Evolutionary conservation across 2,329 filamentous ascomycete species (phyloP), one percentile per base, ranked within the genome.

Genomic region (Aspergillus floridensis): DNA sequence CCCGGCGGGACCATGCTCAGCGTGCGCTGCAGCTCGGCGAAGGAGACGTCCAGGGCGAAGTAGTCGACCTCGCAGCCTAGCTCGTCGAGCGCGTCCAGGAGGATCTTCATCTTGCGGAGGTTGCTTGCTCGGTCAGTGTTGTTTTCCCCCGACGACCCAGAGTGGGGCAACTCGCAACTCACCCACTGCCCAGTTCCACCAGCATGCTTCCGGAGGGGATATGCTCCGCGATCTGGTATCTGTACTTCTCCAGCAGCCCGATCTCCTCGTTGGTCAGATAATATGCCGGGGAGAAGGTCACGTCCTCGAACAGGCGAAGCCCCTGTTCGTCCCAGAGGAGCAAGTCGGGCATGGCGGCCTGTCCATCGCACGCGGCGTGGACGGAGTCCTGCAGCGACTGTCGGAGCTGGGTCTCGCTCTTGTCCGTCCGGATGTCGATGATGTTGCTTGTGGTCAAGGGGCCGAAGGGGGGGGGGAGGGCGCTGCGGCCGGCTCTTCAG

Each of bases 41-140:
- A 79, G 29, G 89, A 92, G 53, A 96, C 79, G 71, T 96, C 92
- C 59, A 96, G 82, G 21, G 92, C 92, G 71, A 90, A 96, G 76
- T 96, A 96, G 65, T 92, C 87, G 62, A 96, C 83, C 6, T 82
- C 72, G 73, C 93, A 96, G 57, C 79, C 81, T n/a, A 84, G 81
- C 41, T 82, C 80, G 63, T 96, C 91, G 57, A 96, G 84, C 1
- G 91, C 91, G 66, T 90, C 84, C 35, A 96, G 81, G 5, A 96
- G 81, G 61, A 96, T 85, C n/a, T 53, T 88, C 63, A 96, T 86
- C 78, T 96, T 96, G 64, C 92, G 88, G 50, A 96, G 82, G n/a
- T 62, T 63, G 6, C 61, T 63, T 11, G 8, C 26, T 44, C 3
- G 8, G 11, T 57, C 11, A 49, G 21, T 16, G 19, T 35, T 6